Evolutionary conservation across 805 yeast species (phyloP), one percentile per base, ranked within the genome.

Genomic region (Candida golubevii): DNA sequence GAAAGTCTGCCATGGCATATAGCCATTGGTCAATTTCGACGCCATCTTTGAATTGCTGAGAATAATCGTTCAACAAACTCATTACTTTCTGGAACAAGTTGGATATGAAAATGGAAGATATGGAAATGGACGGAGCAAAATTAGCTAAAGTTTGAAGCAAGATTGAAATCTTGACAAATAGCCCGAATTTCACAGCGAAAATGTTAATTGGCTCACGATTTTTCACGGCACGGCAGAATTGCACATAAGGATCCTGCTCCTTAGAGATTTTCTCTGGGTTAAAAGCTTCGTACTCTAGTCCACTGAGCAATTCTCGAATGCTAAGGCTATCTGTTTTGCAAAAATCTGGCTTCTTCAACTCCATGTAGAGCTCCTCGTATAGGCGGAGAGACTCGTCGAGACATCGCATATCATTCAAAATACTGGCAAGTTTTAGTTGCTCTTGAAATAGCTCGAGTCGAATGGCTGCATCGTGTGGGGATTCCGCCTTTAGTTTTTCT

Each of bases 311-410:
- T 5, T 28, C 10, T 6, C 36, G 42, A 10, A 26, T 38, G 11
- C 13, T 29, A 12, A 13, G 10, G 9, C 10, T 35, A 2, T 39
- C 41, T 12, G 42, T 8, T 29, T 23, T 23, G 14, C 36, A 35
- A 23, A 46, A 37, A 10, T 33, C 49, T 29, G 34, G 53, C 11
- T 42, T 9, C 28, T 52, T 48, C 39, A 63, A 38, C 13, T 59
- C 60, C 1, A 53, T 46, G 13, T 71, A 68, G 6, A 85, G 53
- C 27, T 66, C 67, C 29, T 76, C 74, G 50, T 79, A 83, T 18
- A 75, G 71, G 4, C 59, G 62, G 31, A 83, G 57, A 0, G 91
- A 74, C 41, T 85, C 90, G 26, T 82, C 84, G 26, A 69, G 61
- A 23, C 85, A 71, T 26, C 74, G 72, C 65, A 87, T 69, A 37